phyloP scores from a whole-genome alignment of 2,329 filamentous ascomycete species.

The Fulvia fulva region DNA sequence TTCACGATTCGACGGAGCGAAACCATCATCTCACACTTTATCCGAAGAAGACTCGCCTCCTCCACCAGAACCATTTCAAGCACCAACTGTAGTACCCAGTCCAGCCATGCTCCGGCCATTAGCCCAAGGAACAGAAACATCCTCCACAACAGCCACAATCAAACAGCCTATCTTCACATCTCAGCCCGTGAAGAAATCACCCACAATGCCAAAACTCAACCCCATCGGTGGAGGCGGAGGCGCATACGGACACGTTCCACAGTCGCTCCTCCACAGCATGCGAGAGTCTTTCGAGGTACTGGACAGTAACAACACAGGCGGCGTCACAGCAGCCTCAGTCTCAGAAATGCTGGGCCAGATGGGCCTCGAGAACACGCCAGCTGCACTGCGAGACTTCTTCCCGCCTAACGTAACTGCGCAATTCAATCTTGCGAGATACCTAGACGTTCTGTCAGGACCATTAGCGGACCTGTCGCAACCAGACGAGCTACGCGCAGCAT shows the following conservation, averaged over 20 bases:
- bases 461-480: constrained; percentile 71
- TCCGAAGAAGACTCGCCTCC: constrained; percentile 22
- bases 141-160: constrained; percentile 31
- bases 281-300: constrained; percentile 92
- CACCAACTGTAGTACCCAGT: constrained; percentile 21
- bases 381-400: constrained; percentile 78
- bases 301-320: constrained; percentile 81
- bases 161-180: constrained; percentile 21
- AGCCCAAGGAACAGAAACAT: constrained; percentile 36
- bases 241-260: constrained; percentile 66
- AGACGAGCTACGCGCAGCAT: constrained; percentile 79
- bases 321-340: constrained; percentile 77
- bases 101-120: constrained; percentile 36
- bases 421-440: constrained; percentile 78
- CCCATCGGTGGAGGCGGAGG: constrained; percentile 12
- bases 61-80: constrained; percentile 4
- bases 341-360: constrained; percentile 83
- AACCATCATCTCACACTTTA: constrained; percentile 18
- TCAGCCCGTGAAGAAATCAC: constrained; percentile 6
- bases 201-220: constrained; percentile 18
- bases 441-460: constrained; percentile 74
- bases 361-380: constrained; percentile 68
- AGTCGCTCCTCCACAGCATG: constrained; percentile 78
- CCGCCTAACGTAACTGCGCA: constrained; percentile 62
- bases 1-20: constrained; percentile 14